Evolutionary conservation across 768 basidiomycete genomes (phyloP), one percentile per base, ranked within the genome.

Genomic region (Chalciporus sphaerocephalus): DNA sequence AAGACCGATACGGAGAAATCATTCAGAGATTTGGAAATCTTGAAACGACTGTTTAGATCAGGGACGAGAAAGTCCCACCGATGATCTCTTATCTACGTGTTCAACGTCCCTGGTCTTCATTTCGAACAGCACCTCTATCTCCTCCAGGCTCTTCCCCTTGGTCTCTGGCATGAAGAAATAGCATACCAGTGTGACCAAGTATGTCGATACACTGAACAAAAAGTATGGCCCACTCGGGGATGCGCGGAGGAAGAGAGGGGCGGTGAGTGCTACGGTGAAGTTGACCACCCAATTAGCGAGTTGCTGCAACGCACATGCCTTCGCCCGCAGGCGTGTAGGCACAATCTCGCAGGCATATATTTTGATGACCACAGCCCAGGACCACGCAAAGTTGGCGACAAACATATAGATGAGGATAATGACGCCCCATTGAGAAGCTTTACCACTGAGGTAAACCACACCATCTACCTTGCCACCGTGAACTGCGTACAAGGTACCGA

Each of bases 361-460:
- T 47, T 69, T 68, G 15, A 58, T 65, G 41, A 64, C 62, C 46
- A 75, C 61, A 13, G 71, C 73, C 75, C 76, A 76, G 33, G 66
- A 70, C 47, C 65, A 57, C 4, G 67, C 54, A 46, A 74, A 76
- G 24, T 66, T 68, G 32, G 71, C 60, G 22, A 75, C 60, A 47
- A 75, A 77, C 38, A 72, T 39, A 51, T 76, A 75, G 55, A 77
- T 74, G n/a, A 75, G 54, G 21, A 66, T 62, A 51, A 78, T 72
- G 36, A 73, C 64, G 3, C 64, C 62, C 67, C 69, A 74, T 34
- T 68, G 57, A 5, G 55, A 44, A 18, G 28, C 16, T 48, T 54
- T 64, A 15, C 53, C 52, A 2, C 38, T 38, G 21, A 65, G 53
- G 23, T 62, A 49, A 27, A 61, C 53, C 25, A 50, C 48, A 11